Conservation (phyloP, 2,329 filamentous ascomycete species). For the Colletotrichum endophyticum region DNA sequence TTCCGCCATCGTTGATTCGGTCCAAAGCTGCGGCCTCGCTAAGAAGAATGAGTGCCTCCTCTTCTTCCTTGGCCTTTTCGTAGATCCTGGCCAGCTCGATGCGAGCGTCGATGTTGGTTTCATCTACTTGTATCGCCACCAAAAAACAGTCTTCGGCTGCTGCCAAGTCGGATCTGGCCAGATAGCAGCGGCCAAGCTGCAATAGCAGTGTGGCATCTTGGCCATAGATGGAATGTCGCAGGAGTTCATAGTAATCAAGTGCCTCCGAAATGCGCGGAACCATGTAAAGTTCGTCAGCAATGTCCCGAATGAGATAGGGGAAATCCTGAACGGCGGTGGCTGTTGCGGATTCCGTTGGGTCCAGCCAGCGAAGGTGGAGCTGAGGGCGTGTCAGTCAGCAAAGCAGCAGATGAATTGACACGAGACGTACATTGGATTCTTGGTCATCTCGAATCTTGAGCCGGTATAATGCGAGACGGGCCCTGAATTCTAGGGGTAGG, state of each 20-base stretch:
- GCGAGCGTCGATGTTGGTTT: slow-evolving; percentile 76
- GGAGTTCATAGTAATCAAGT: slow-evolving; percentile 60
- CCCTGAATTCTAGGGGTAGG: slow-evolving; percentile 80
- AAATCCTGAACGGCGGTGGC: slow-evolving; percentile 53
- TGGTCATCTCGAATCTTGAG: slow-evolving; percentile 69
- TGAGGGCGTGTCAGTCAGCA: slow-evolving; percentile 31
- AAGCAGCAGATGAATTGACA: neutral
- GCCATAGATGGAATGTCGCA: slow-evolving; percentile 52
- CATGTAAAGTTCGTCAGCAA: slow-evolving; percentile 53
- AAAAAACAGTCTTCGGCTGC: slow-evolving; percentile 82
- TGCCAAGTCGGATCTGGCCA: slow-evolving; percentile 64
- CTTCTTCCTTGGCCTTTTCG: slow-evolving; percentile 73
- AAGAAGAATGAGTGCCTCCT: slow-evolving; percentile 78
- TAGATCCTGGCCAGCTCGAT: slow-evolving; percentile 85
- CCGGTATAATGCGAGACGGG: slow-evolving; percentile 85
- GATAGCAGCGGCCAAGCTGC: slow-evolving; percentile 71
- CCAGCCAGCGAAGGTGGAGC: slow-evolving; percentile 73
- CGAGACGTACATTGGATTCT: slow-evolving; percentile 73
- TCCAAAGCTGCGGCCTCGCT: slow-evolving; percentile 75
- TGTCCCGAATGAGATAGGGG: slow-evolving; percentile 79
- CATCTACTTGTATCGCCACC: slow-evolving; percentile 73
- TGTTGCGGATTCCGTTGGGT: slow-evolving; percentile 46
- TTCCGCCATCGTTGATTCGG: slow-evolving; percentile 44
- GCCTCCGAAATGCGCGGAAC: slow-evolving; percentile 43
- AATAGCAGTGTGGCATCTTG: slow-evolving; percentile 58